phyloP scores from a whole-genome alignment of 2,329 filamentous ascomycete genomes.

The Amylocarpus encephaloides region DNA sequence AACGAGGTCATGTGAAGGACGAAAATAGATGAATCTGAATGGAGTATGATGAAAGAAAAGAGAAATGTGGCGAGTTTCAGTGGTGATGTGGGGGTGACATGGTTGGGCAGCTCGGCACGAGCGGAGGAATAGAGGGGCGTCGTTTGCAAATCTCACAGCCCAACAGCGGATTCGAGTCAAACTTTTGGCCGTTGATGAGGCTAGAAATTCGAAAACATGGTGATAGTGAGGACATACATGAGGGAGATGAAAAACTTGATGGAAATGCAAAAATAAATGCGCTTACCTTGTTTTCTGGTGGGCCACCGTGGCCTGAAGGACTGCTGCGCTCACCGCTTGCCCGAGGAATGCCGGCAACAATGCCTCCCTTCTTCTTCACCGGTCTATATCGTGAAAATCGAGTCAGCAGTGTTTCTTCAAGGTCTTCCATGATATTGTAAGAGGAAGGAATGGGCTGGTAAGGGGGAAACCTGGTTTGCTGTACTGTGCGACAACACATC shows the following conservation, averaged over 20 bases:
- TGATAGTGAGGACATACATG: background rate
- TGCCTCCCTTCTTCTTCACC: slow-evolving; percentile 63
- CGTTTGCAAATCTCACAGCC: slow-evolving; percentile 17
- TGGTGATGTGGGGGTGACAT: slow-evolving; percentile 22
- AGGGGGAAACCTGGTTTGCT: slow-evolving; percentile 11
- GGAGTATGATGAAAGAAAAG: slow-evolving; percentile 13
- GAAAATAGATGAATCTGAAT: slow-evolving; percentile 6
- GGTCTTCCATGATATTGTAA: background rate
- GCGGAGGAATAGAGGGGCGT: slow-evolving; percentile 27
- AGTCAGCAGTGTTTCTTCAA: slow-evolving; percentile 18
- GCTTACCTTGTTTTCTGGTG: slow-evolving; percentile 46
- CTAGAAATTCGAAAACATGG: background rate
- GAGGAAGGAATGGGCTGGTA: slow-evolving; percentile 2
- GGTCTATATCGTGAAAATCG: slow-evolving; percentile 45
- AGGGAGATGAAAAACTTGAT: background rate
- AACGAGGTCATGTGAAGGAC: slow-evolving; percentile 1
- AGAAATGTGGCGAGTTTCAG: slow-evolving; percentile 19
- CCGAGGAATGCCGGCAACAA: slow-evolving; percentile 62
- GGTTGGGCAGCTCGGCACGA: slow-evolving; percentile 26
- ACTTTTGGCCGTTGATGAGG: slow-evolving; percentile 7
- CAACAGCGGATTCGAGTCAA: slow-evolving; percentile 13
- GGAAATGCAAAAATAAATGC: background rate
- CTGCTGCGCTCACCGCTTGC: slow-evolving; percentile 57
- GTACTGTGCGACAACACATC: slow-evolving; percentile 23
- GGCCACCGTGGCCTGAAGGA: slow-evolving; percentile 45